These are phyloP conservation scores for Kalmanozyma brasiliensis DNA, from an alignment of 1,284 basidiomycete species.

Conservation along the genomic window DNA sequence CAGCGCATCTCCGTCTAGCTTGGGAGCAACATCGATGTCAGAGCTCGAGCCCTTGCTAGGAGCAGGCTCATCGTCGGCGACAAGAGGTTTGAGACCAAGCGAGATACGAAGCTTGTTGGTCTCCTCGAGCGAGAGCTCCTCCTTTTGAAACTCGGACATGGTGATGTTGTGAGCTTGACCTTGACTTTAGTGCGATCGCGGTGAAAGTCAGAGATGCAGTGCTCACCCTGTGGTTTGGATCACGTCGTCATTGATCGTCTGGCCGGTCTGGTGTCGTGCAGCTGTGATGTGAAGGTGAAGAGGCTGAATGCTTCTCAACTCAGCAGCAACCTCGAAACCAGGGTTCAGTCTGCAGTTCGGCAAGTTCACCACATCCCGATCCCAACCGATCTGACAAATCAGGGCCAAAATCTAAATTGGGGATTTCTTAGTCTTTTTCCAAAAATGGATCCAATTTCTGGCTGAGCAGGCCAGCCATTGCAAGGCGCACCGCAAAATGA, in stretches of 20 bases:
- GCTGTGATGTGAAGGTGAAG: no score
- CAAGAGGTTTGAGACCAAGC: constrained; percentile 91
- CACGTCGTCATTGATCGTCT: background rate
- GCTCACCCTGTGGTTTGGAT: constrained; percentile 38
- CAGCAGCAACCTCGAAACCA: no score
- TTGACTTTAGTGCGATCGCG: constrained; percentile 7
- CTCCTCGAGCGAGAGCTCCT: constrained; percentile 93
- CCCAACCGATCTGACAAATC: no score
- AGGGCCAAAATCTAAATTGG: no score
- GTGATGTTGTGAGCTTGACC: constrained; percentile 45
- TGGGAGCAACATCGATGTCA: constrained; percentile 45
- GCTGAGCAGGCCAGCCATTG: no score
- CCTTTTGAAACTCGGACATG: constrained; percentile 69
- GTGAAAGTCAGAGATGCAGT: constrained; percentile 14
- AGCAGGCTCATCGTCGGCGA: constrained; percentile 71
- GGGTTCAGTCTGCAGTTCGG: no score
- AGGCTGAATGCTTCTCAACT: no score
- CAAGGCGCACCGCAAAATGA: no score
- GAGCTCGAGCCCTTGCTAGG: background rate
- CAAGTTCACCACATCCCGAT: no score
- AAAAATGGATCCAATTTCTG: no score
- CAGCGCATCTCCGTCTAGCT: constrained; percentile 68
- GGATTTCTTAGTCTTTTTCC: no score
- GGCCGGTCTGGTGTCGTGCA: no score
- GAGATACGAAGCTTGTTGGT: constrained; percentile 96